These are phyloP conservation scores for Pseudomassariella vexata DNA, from an alignment of 2,329 filamentous ascomycete species.

Conservation along the genomic window DNA sequence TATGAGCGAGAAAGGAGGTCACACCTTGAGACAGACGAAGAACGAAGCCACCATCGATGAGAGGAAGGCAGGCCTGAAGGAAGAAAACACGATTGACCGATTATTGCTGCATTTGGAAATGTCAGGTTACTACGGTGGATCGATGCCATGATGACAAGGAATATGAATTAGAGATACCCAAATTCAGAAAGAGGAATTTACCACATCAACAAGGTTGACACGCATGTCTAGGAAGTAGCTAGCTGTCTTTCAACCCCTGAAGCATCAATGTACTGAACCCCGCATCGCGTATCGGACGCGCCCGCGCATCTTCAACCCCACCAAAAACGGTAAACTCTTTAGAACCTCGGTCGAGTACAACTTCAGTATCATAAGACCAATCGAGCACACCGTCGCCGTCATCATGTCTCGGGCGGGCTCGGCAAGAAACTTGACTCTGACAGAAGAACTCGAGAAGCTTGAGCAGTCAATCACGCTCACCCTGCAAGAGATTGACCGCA, in stretches of 20 bases:
- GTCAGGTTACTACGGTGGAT: constrained; percentile 54
- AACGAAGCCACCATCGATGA: constrained; percentile 23
- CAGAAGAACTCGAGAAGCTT: constrained; percentile 90
- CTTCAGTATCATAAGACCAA: too few species aligned
- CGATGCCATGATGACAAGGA: constrained; percentile 10
- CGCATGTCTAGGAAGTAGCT: not conserved
- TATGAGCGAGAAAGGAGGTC: constrained; percentile 57
- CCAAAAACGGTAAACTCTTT: constrained; percentile 3
- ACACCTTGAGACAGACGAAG: constrained; percentile 25
- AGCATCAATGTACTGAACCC: constrained; percentile 1
- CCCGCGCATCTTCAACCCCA: constrained; percentile 1
- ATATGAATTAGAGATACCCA: constrained; percentile 13
- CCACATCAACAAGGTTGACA: too few species aligned
- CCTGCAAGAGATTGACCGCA: constrained; percentile 96
- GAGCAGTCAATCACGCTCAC: constrained; percentile 97
- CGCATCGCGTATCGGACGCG: constrained; percentile 7
- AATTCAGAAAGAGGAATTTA: not conserved
- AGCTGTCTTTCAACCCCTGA: not conserved
- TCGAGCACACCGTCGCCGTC: constrained; percentile 2
- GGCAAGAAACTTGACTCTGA: constrained; percentile 64
- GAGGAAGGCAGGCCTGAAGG: constrained; percentile 27
- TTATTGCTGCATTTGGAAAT: constrained; percentile 67
- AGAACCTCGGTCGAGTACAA: too few species aligned
- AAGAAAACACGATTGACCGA: constrained; percentile 60
- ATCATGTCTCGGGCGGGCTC: constrained; percentile 44